phyloP scores from a whole-genome alignment of 2,329 filamentous ascomycete species.

The Colletotrichum sp. region DNA sequence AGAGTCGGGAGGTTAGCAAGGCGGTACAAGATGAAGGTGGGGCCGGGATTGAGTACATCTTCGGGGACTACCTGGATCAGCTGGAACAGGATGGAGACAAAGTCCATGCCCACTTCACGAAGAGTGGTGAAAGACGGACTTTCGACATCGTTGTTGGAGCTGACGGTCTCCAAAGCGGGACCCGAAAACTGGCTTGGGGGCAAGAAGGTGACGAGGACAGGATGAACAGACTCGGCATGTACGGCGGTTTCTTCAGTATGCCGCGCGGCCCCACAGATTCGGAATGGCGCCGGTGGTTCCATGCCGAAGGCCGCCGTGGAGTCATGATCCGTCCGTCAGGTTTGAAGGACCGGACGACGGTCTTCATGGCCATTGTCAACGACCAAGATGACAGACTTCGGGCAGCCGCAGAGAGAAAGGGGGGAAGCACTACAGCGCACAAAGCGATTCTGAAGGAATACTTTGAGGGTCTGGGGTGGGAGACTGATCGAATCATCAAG shows the following conservation, averaged over 20 bases:
- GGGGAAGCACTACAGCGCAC: slow-evolving; percentile 32
- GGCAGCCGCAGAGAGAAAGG: slow-evolving; percentile 14
- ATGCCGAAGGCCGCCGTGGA: slow-evolving; percentile 37
- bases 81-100: slow-evolving; percentile 32
- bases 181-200: slow-evolving; percentile 43
- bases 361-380: slow-evolving; percentile 33
- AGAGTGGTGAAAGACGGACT: slow-evolving; percentile 39
- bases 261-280: slow-evolving; percentile 29
- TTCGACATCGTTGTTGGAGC: slow-evolving; percentile 62
- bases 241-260: slow-evolving; percentile 45
- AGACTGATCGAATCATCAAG: slow-evolving; percentile 37
- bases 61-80: slow-evolving; percentile 31
- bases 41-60: slow-evolving; percentile 26
- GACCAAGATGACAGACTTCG: slow-evolving; percentile 27
- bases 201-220: slow-evolving; percentile 26
- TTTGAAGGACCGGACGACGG: slow-evolving; percentile 7
- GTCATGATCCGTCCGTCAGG: slow-evolving; percentile 43
- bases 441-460: slow-evolving; percentile 44
- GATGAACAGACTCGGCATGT: slow-evolving; percentile 34
- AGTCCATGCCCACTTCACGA: slow-evolving; percentile 44
- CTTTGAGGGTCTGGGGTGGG: slow-evolving; percentile 53
- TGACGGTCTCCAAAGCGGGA: slow-evolving; percentile 57
- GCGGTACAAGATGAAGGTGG: background rate
- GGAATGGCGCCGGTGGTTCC: slow-evolving; percentile 29
- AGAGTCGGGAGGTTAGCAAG: slow-evolving; percentile 26